A percentile compares a stretch with the other conserved stretches of the same genome.
These are phyloP conservation scores for Acanthamoeba sp. DNA, from an alignment of 208 protist genomes.

Conservation along the genomic window DNA sequence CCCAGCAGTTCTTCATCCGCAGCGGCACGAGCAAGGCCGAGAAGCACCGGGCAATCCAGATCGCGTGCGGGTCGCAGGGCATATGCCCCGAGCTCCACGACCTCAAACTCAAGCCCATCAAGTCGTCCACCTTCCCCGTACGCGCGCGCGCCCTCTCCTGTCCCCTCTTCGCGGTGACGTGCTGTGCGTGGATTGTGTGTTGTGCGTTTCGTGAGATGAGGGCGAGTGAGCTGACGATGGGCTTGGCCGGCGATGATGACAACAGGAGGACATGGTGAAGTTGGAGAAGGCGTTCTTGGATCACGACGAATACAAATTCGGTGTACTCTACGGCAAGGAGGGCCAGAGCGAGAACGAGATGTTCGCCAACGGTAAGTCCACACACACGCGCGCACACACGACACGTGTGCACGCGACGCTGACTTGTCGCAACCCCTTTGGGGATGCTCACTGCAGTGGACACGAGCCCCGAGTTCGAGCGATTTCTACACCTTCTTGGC, in stretches of 20 bases:
- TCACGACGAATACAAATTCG: slow-evolving; percentile 75
- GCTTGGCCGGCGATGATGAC: not conserved
- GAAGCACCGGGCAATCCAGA: not conserved
- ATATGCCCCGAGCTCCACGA: slow-evolving; percentile 14
- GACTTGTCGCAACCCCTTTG: too few species aligned
- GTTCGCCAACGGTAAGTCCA: slow-evolving; percentile 64
- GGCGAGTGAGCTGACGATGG: too few species aligned
- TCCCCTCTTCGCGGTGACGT: not conserved
- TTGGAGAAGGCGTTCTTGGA: slow-evolving; percentile 40
- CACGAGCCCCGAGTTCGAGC: slow-evolving; percentile 59
- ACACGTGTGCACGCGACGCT: not conserved
- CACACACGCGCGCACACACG: not conserved
- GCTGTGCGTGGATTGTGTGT: not conserved
- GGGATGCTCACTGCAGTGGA: not conserved
- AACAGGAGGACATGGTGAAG: slow-evolving; percentile 47
- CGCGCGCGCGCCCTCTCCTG: not conserved
- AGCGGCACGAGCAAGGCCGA: slow-evolving; percentile 46
- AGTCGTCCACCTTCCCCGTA: not conserved
- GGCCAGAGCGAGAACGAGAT: slow-evolving; percentile 75
- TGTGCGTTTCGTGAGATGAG: too few species aligned
- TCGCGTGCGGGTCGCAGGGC: slow-evolving; percentile 27
- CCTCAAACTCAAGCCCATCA: slow-evolving; percentile 28
- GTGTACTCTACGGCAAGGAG: slow-evolving; percentile 53
- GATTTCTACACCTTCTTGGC: slow-evolving; percentile 76
- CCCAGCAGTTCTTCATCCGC: slow-evolving; percentile 43